Evolutionary conservation across 352 stramenopile genomes (phyloP), one percentile per base, ranked within the genome.

Genomic region (Pythium monospermum): DNA sequence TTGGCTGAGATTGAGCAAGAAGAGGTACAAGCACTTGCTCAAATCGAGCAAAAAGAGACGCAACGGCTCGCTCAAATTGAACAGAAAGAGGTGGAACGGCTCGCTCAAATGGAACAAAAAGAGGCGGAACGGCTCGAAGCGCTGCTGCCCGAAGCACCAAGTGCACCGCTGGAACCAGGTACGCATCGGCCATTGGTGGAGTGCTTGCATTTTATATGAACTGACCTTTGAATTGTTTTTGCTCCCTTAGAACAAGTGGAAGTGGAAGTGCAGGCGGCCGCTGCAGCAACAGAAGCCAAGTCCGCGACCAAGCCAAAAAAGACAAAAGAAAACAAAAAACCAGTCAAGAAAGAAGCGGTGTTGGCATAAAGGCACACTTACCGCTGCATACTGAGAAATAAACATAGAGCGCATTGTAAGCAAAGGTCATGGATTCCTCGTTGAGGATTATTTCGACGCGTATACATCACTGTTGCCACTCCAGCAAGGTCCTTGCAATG

Each of bases 21-120:
- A 53, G 84, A 94, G 48, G 78, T 76, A 1, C 65, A 70, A 8
- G 57, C 50, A 8, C 69, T 94, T n/a, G 83, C 81, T 3, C 82
- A 87, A 55, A 93, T 95, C 47, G 84, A 96, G 51, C 68, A 71
- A 32, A 45, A 83, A 53, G 84, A 94, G 48, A 76, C 77, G 1
- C 65, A 70, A 8, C 50, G 6, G 68, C 94, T 95, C n/a, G 83
- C 81, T 3, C 82, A 87, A 55, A 93, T 95, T 46, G 84, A 96
- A 52, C 68, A 71, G 28, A 45, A 83, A 53, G 84, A 94, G 48
- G 78, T 76, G 1, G 66, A 70, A 8, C 50, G 6, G 68, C 94
- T 95, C n/a, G 83, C 81, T 3, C 82, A 87, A 55, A 93, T 95
- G 45, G 84, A 96, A 52, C 68, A 71, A 32, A 45, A 83, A 53